Percentiles rank a stretch among this genome's conserved stretches.
Conservation (phyloP, 176 grass and related monocot species). For the Olyra latifolia region DNA sequence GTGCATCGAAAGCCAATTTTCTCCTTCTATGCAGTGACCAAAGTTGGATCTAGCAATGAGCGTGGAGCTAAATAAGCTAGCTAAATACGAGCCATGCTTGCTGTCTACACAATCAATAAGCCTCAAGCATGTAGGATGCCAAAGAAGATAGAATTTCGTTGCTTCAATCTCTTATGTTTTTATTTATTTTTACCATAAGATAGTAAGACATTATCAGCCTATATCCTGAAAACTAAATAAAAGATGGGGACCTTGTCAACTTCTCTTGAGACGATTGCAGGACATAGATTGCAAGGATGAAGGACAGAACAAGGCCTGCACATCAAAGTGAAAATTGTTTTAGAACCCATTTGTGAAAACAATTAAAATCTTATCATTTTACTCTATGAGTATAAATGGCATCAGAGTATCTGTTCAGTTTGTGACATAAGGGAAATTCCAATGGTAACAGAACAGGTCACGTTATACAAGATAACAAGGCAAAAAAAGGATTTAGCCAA, state of each 20-base stretch:
- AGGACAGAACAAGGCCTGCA: constrained; percentile 86
- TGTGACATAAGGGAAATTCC: constrained; percentile 21
- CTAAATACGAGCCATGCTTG: not conserved
- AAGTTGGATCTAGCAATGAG: not conserved
- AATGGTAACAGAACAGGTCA: not conserved
- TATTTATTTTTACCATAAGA: not conserved
- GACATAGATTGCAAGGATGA: constrained; percentile 58
- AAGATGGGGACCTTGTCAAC: constrained; percentile 39
- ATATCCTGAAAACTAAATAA: constrained; percentile 22
- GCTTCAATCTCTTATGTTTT: not conserved
- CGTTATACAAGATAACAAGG: not conserved
- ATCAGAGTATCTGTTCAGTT: not conserved
- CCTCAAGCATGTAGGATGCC: not conserved
- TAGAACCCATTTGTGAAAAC: not conserved
- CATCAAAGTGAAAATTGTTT: not conserved
- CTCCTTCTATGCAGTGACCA: not conserved
- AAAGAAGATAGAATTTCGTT: not conserved
- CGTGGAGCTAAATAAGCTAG: constrained; percentile 18
- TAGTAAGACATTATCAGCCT: not conserved
- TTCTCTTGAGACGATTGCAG: constrained; percentile 60
- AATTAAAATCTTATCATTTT: not conserved
- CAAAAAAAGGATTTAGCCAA: not conserved
- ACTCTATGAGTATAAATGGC: not conserved
- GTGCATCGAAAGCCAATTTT: not conserved
- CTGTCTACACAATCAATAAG: not conserved